Percentiles rank a stretch among this genome's conserved stretches.
Conservation (phyloP, 768 basidiomycete genomes). For the Phanerochaete sordida region DNA sequence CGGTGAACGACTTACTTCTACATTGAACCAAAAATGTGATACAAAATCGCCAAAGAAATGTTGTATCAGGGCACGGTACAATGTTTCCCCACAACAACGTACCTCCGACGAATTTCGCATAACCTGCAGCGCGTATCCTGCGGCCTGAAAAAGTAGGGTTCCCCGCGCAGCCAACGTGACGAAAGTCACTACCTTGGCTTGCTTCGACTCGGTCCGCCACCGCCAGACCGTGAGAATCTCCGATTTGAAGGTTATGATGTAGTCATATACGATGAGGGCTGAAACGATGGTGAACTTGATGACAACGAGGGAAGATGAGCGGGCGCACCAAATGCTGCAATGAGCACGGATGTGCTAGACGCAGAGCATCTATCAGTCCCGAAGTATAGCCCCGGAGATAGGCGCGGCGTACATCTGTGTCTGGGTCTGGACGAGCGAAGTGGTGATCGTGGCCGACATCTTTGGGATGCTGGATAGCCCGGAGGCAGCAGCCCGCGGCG, state of each 20-base stretch:
- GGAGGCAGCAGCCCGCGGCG: no score
- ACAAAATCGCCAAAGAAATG: no score
- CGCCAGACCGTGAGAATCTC: not conserved
- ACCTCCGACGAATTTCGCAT: not conserved
- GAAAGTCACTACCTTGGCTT: no score
- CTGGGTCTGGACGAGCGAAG: not conserved
- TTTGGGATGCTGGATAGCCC: no score
- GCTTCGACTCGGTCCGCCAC: not conserved
- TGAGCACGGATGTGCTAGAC: not conserved
- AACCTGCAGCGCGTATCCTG: not conserved
- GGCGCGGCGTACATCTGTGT: not conserved
- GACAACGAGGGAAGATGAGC: not conserved
- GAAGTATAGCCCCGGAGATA: not conserved
- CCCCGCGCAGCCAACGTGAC: not conserved
- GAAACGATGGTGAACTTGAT: not conserved
- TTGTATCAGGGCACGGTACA: no score
- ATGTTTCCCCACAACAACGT: not conserved
- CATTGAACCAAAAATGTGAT: no score
- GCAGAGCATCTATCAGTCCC: not conserved
- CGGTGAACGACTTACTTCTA: no score
- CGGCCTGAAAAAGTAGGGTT: not conserved
- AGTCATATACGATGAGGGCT: not conserved
- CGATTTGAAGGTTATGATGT: not conserved
- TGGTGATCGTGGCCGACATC: no score
- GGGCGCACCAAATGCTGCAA: not conserved